Evolutionary conservation across 139 green algal species (phyloP).

Genomic region (Tetraselmis striata): DNA sequence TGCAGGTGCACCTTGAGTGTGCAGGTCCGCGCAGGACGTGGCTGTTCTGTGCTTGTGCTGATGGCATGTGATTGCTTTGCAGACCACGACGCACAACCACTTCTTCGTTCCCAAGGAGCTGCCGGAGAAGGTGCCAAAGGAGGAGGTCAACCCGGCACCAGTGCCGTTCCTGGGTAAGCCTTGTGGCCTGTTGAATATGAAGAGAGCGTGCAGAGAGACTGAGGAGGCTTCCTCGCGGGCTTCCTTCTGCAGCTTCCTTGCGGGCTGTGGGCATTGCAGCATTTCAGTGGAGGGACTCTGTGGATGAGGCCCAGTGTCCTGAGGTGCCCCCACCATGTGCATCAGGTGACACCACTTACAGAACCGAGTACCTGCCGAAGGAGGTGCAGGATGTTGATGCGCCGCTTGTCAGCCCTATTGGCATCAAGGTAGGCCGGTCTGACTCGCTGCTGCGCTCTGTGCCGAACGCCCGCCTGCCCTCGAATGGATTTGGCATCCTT

Average conservation of each 20-base stretch:
- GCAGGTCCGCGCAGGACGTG: no score
- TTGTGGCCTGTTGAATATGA: no score
- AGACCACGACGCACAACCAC: neutral
- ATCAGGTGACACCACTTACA: conserved; percentile 33
- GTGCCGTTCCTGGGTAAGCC: neutral
- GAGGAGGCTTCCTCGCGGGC: no score
- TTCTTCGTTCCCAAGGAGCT: neutral
- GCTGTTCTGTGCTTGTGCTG: neutral
- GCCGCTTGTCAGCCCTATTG: neutral
- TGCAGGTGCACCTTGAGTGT: neutral
- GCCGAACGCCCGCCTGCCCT: conserved; percentile 28
- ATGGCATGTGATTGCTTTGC: no score
- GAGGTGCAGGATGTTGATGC: conserved; percentile 12
- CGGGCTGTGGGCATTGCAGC: no score
- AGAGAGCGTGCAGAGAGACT: no score
- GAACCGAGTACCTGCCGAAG: conserved; percentile 29
- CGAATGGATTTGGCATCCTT: no score
- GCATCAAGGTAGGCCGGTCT: neutral
- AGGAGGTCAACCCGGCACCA: neutral
- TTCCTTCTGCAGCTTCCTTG: no score
- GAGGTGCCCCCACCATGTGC: no score
- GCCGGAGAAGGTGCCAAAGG: neutral
- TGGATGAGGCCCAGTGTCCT: no score
- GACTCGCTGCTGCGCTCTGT: conserved; percentile 28
- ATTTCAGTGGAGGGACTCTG: no score